phyloP scores from a whole-genome alignment of 2,329 filamentous ascomycete genomes.

The Nigrospora osmanthi region DNA sequence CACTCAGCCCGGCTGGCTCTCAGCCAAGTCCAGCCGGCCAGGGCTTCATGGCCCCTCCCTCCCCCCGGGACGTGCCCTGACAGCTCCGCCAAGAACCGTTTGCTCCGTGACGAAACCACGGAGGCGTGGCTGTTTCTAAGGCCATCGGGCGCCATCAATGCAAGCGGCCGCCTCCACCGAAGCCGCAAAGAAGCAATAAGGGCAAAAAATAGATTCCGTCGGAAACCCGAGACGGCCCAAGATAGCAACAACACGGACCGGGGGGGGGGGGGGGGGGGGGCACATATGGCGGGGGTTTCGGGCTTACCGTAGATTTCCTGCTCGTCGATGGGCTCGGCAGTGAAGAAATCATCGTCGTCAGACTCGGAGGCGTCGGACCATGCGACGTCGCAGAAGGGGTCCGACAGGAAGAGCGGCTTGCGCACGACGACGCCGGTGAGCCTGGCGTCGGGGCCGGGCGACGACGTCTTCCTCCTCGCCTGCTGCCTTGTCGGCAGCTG shows the following conservation, averaged over 20 bases:
- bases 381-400: conserved; percentile 28
- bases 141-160: too few species aligned
- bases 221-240: too few species aligned
- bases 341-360: conserved; percentile 44
- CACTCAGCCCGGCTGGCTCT: too few species aligned
- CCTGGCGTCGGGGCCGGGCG: conserved; percentile 36
- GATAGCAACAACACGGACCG: too few species aligned
- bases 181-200: conserved; percentile 10
- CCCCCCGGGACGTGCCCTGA: too few species aligned
- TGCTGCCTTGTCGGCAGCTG: conserved; percentile 77
- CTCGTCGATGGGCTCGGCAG: conserved; percentile 81
- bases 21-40: too few species aligned
- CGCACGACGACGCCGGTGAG: conserved; percentile 39
- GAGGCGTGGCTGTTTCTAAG: too few species aligned
- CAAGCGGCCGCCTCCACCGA: too few species aligned
- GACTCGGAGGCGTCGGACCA: conserved; percentile 28
- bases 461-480: conserved; percentile 39
- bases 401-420: conserved; percentile 33
- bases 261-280: too few species aligned
- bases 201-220: background rate
- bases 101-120: too few species aligned
- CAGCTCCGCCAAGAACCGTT: too few species aligned
- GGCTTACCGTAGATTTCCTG: conserved; percentile 86
- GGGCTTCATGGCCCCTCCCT: too few species aligned
- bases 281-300: background rate